Percentiles rank a stretch among this genome's conserved stretches.
Conservation (phyloP, 2,329 filamentous ascomycete genomes). For the Sphaerulina populicola region DNA sequence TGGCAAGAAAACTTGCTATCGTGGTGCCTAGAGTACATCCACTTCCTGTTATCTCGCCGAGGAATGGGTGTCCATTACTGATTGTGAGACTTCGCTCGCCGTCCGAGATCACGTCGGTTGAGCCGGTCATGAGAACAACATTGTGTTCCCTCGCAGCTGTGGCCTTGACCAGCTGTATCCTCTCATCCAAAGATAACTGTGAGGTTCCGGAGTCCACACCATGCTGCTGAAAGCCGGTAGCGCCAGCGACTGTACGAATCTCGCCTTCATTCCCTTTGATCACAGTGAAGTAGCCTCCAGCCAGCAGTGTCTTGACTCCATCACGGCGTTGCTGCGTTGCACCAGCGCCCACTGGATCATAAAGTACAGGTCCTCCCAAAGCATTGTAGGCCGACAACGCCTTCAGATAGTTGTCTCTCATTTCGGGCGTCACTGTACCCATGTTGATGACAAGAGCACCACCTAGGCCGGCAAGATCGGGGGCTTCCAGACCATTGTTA, state of each 20-base stretch:
- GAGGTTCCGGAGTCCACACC: conserved; percentile 72
- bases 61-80: conserved; percentile 64
- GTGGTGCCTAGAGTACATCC: conserved; percentile 81
- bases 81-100: conserved; percentile 60
- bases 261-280: conserved; percentile 95
- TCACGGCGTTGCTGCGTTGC: conserved; percentile 66
- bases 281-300: conserved; percentile 68
- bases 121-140: conserved; percentile 75
- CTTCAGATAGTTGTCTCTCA: conserved; percentile 60
- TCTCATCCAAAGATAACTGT: conserved; percentile 46
- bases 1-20: conserved; percentile 65
- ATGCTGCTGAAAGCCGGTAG: conserved; percentile 52
- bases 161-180: conserved; percentile 53
- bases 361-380: conserved; percentile 64
- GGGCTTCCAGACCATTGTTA: conserved; percentile 72
- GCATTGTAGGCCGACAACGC: conserved; percentile 76
- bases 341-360: conserved; percentile 85
- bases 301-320: conserved; percentile 63
- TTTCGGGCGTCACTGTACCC: conserved; percentile 77
- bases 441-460: conserved; percentile 86
- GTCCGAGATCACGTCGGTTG: conserved; percentile 68
- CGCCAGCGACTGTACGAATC: conserved; percentile 63
- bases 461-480: conserved; percentile 66
- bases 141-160: conserved; percentile 62
- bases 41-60: conserved; percentile 62